Evolutionary conservation across 2,329 filamentous ascomycete species (phyloP).

Genomic region (Epichloe hybrida): DNA sequence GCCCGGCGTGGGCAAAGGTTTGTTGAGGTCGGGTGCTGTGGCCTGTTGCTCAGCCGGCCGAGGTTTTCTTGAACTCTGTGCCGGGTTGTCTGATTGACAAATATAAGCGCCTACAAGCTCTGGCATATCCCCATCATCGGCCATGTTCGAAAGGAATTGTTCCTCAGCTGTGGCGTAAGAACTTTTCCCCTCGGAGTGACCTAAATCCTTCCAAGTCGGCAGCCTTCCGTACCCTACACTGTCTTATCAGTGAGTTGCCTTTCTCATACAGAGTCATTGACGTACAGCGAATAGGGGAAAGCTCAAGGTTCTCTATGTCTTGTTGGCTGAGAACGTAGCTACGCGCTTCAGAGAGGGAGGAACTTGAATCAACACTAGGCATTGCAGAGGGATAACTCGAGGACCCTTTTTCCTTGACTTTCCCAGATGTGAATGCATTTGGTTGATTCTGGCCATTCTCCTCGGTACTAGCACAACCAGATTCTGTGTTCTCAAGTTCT

Average conservation of each 20-base stretch:
- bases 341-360: slow-evolving; percentile 13
- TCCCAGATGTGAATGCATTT: not conserved
- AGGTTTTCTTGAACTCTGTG: not conserved
- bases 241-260: not conserved
- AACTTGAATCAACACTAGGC: slow-evolving; percentile 21
- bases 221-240: slow-evolving; percentile 12
- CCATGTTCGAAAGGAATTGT: not conserved
- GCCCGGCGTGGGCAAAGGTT: not conserved
- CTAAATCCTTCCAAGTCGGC: slow-evolving; percentile 8
- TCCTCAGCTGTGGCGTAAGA: slow-evolving; percentile 15
- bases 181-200: slow-evolving; percentile 12
- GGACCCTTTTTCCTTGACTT: slow-evolving; percentile 14
- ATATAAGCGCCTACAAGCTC: not conserved
- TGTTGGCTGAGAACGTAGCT: slow-evolving; percentile 16
- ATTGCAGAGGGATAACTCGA: slow-evolving; percentile 21
- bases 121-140: not conserved
- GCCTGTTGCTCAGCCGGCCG: not conserved
- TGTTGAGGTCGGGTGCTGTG: not conserved
- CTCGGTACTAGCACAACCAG: not conserved
- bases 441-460: not conserved
- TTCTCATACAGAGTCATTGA: not conserved
- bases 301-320: slow-evolving; percentile 21
- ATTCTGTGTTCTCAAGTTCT: not conserved
- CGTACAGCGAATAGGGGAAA: slow-evolving; percentile 23
- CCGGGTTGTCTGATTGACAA: not conserved